Percentiles rank a stretch among this genome's conserved stretches.
phyloP scores from a whole-genome alignment of 2,329 filamentous ascomycete species.

The Monosporascus sp. region DNA sequence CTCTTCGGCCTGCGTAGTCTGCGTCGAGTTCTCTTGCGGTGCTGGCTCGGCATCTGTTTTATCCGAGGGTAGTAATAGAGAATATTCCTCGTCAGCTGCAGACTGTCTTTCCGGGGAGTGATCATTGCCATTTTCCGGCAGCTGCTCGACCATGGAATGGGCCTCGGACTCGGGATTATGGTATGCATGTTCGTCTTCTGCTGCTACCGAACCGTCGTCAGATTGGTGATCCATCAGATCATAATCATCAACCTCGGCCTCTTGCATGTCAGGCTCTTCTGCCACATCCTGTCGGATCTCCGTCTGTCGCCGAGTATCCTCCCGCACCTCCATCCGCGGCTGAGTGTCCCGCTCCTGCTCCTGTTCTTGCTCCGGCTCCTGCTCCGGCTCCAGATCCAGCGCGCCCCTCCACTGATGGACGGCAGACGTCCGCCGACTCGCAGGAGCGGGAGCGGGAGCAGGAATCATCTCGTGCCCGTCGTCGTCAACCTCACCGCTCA shows the following conservation, averaged over 20 bases:
- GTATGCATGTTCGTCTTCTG: not conserved
- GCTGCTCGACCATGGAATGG: not conserved
- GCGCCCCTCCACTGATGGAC: not conserved
- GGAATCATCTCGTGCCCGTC: conserved; percentile 3
- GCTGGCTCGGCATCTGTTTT: not conserved
- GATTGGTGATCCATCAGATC: not conserved
- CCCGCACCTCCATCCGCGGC: not conserved
- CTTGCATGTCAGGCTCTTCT: not conserved
- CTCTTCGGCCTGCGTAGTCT: conserved; percentile 29
- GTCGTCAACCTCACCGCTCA: conserved; percentile 14
- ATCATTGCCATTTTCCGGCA: not conserved
- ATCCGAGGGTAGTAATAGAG: not conserved
- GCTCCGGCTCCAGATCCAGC: not conserved
- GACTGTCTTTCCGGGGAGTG: not conserved
- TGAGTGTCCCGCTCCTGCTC: not conserved
- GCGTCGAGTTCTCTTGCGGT: not conserved
- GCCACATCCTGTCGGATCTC: not conserved
- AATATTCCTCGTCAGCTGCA: not conserved
- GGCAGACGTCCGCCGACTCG: not conserved
- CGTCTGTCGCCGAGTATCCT: not conserved
- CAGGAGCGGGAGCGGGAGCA: not conserved
- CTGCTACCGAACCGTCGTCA: not conserved
- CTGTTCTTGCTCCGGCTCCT: conserved; percentile 4
- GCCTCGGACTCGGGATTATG: not conserved
- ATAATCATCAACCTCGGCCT: not conserved